These are phyloP conservation scores for Nicotiana undulata DNA, from an alignment of 257 asterid species.

Conservation along the genomic window DNA sequence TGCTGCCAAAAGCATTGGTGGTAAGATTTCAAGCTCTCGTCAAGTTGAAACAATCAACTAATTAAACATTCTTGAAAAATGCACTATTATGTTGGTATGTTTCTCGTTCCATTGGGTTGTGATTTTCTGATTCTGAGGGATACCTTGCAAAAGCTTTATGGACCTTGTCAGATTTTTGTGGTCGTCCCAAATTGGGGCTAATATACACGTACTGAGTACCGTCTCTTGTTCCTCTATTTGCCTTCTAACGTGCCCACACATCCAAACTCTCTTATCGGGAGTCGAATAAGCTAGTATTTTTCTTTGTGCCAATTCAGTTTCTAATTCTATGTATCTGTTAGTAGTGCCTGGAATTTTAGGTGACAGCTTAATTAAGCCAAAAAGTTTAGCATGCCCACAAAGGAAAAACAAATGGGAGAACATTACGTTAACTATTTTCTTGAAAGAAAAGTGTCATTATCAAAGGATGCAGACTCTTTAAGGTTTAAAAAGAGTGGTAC, in stretches of 20 bases:
- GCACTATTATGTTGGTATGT: background rate
- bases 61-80: background rate
- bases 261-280: background rate
- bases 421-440: background rate
- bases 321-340: background rate
- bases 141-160: background rate
- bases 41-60: background rate
- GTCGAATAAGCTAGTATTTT: background rate
- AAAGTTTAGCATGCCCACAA: no score
- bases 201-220: background rate
- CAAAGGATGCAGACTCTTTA: background rate
- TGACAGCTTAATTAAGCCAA: background rate
- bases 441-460: background rate
- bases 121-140: background rate
- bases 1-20: slow-evolving; percentile 95
- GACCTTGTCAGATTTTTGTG: background rate
- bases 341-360: background rate
- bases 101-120: background rate
- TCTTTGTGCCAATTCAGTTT: background rate
- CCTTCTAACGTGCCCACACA: background rate
- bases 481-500: background rate
- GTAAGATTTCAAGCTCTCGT: slow-evolving; percentile 34
- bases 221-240: background rate
- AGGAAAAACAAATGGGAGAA: background rate
- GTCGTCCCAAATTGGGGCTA: background rate